phyloP scores from a whole-genome alignment of 352 stramenopile genomes.

The Phytophthora rubi region DNA sequence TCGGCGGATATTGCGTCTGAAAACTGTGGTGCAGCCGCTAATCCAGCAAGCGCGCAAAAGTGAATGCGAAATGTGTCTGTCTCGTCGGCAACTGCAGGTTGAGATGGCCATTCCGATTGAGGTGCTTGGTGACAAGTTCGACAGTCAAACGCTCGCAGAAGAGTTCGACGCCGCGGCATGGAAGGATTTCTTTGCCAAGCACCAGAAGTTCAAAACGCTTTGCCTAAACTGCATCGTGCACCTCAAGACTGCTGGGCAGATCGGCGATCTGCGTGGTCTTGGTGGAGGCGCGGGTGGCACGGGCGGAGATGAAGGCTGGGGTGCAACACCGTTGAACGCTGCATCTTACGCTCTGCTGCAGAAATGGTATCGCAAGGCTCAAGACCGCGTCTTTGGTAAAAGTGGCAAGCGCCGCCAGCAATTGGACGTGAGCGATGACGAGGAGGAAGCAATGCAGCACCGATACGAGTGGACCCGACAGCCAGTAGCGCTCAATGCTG shows the following conservation, averaged over 20 bases:
- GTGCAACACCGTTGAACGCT: conserved; percentile 74
- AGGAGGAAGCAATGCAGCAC: conserved; percentile 75
- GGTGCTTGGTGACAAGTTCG: conserved; percentile 93
- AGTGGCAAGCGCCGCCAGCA: conserved; percentile 60
- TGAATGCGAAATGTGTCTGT: conserved; percentile 96
- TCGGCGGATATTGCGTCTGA: conserved; percentile 81
- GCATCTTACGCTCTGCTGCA: conserved; percentile 91
- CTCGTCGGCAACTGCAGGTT: conserved; percentile 94
- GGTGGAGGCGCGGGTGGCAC: conserved; percentile 28
- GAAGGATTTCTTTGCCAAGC: conserved; percentile 95
- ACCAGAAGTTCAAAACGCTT: conserved; percentile 95
- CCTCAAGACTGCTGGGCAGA: conserved; percentile 52
- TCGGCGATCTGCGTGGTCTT: conserved; percentile 32
- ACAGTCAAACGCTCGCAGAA: conserved; percentile 81
- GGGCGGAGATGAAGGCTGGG: conserved; percentile 48
- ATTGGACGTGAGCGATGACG: conserved; percentile 88
- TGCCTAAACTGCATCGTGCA: conserved; percentile 94
- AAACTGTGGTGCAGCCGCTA: conserved; percentile 90
- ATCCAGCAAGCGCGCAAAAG: conserved; percentile 92
- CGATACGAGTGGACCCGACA: conserved; percentile 84
- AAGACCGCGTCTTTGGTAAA: conserved; percentile 89
- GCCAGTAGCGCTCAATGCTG: conserved; percentile 68
- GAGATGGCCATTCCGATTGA: conserved; percentile 93
- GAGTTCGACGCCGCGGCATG: conserved; percentile 95
- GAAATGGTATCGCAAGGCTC: conserved; percentile 92